Evolutionary conservation across 768 basidiomycete genomes (phyloP).

Genomic region (Termitomyces sp.): DNA sequence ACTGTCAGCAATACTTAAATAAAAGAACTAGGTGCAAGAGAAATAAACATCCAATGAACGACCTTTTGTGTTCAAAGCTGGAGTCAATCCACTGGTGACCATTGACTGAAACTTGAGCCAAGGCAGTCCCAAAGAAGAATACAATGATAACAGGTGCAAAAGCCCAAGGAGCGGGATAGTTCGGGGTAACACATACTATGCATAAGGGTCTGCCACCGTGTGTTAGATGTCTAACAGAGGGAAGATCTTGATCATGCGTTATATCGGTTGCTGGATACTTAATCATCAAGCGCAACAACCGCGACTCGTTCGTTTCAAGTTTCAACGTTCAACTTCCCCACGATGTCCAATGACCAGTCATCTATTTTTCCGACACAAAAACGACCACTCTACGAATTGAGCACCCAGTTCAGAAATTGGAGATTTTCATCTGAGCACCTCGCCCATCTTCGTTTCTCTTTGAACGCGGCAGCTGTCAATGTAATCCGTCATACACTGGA

Average conservation of each 20-base stretch:
- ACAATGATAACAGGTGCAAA: too few species aligned
- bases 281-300: too few species aligned
- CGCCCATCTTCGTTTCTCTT: conserved; percentile 48
- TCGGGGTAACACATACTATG: too few species aligned
- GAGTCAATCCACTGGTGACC: conserved; percentile 7
- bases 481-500: conserved; percentile 79
- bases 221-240: too few species aligned
- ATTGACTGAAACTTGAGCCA: too few species aligned
- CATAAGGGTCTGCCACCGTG: too few species aligned
- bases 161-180: too few species aligned
- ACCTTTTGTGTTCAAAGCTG: conserved; percentile 27
- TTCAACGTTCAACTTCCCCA: background rate
- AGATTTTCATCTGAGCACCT: conserved; percentile 75
- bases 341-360: conserved; percentile 5
- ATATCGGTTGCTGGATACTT: too few species aligned
- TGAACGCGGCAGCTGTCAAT: conserved; percentile 76
- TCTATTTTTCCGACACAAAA: conserved; percentile 14
- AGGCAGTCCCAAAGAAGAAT: too few species aligned
- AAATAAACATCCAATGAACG: background rate
- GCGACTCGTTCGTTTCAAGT: background rate
- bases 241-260: too few species aligned
- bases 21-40: conserved; percentile 18
- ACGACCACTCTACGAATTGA: conserved; percentile 65
- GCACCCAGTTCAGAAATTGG: conserved; percentile 87
- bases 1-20: too few species aligned